phyloP scores from a whole-genome alignment of 2,329 filamentous ascomycete genomes.

The Aspergillus candidus region DNA sequence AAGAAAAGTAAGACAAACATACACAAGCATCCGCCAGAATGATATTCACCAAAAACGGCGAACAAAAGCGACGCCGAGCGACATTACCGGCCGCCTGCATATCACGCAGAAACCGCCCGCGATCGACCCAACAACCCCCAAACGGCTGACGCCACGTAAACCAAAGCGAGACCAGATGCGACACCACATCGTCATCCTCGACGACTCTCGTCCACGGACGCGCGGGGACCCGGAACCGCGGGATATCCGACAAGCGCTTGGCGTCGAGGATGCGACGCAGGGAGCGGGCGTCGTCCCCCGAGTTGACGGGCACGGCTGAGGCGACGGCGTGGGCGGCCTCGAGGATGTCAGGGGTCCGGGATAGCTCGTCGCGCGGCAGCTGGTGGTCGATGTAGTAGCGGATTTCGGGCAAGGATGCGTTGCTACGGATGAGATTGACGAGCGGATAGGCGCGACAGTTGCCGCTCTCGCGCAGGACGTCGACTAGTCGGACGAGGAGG shows the following conservation, averaged over 20 bases:
- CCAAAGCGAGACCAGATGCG: slow-evolving; percentile 28
- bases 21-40: slow-evolving; percentile 29
- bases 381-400: slow-evolving; percentile 20
- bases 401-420: slow-evolving; percentile 23
- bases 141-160: slow-evolving; percentile 28
- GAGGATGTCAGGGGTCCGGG: slow-evolving; percentile 18
- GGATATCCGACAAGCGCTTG: slow-evolving; percentile 13
- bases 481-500: slow-evolving; percentile 20
- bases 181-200: slow-evolving; percentile 23
- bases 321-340: slow-evolving; percentile 14
- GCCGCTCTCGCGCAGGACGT: slow-evolving; percentile 18
- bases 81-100: slow-evolving; percentile 25
- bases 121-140: slow-evolving; percentile 25
- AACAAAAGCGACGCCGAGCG: slow-evolving; percentile 25
- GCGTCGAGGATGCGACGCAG: slow-evolving; percentile 14
- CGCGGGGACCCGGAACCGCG: slow-evolving; percentile 21
- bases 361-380: slow-evolving; percentile 11
- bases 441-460: slow-evolving; percentile 15
- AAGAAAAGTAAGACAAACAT: slow-evolving; percentile 6
- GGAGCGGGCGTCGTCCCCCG: slow-evolving; percentile 12
- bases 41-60: slow-evolving; percentile 31
- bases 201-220: slow-evolving; percentile 25
- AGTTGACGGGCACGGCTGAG: no score
- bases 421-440: slow-evolving; percentile 22
- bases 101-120: slow-evolving; percentile 29